These are phyloP conservation scores for Nitzschia putrida DNA, from an alignment of 108 stramenopile genomes.

Conservation along the genomic window DNA sequence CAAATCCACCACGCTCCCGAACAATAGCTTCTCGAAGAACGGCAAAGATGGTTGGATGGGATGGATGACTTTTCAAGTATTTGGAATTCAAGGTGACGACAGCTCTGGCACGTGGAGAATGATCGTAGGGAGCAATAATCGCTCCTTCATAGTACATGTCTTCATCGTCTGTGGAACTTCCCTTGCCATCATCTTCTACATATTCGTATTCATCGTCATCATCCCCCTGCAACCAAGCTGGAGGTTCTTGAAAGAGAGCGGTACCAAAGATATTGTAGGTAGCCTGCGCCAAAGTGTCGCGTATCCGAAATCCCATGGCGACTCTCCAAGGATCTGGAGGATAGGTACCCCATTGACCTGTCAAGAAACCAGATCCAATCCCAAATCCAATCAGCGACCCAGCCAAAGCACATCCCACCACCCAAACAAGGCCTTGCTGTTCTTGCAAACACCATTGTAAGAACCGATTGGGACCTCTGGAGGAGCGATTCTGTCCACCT, in stretches of 20 bases:
- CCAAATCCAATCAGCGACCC: slow-evolving; percentile 64
- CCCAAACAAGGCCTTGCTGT: slow-evolving; percentile 59
- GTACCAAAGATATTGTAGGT: background rate
- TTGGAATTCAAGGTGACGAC: slow-evolving; percentile 9
- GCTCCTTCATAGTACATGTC: background rate
- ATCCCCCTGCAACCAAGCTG: background rate
- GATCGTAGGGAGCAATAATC: background rate
- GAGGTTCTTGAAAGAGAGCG: background rate
- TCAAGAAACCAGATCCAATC: slow-evolving; percentile 59
- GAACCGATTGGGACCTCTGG: background rate
- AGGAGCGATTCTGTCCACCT: background rate
- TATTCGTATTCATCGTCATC: background rate
- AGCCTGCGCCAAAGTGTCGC: slow-evolving; percentile 13
- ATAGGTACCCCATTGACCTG: slow-evolving; percentile 35
- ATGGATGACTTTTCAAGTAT: slow-evolving; percentile 33
- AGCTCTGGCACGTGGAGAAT: background rate
- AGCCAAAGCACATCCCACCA: slow-evolving; percentile 49
- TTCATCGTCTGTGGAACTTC: background rate
- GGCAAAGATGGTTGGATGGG: slow-evolving; percentile 67
- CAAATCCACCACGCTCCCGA: slow-evolving; percentile 72
- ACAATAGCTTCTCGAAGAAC: slow-evolving; percentile 71
- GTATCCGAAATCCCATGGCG: slow-evolving; percentile 45
- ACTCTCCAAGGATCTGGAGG: slow-evolving; percentile 51
- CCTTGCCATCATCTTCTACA: background rate
- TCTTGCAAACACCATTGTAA: slow-evolving; percentile 52